A percentile compares a stretch with the other conserved stretches of the same genome.
phyloP scores from a whole-genome alignment of 495 filamentous ascomycete genomes.

The Aspergillus conjunctus region DNA sequence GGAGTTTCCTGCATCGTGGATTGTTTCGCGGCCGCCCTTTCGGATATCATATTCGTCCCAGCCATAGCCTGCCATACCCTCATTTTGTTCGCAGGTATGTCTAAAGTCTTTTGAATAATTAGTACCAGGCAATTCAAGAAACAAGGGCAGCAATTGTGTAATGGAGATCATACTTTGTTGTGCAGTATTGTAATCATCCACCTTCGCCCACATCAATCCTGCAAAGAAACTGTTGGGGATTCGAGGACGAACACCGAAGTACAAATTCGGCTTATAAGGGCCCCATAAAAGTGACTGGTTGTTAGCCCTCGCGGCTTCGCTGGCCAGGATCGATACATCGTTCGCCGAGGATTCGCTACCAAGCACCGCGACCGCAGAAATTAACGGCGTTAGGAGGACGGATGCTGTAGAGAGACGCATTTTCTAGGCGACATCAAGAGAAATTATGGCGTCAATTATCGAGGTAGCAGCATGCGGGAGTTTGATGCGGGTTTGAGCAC shows the following conservation, averaged over 20 bases:
- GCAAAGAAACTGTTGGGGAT: slow-evolving; percentile 83
- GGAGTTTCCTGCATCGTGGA: slow-evolving; percentile 83
- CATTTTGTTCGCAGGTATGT: slow-evolving; percentile 94
- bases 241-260: slow-evolving; percentile 89
- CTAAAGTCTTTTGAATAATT: slow-evolving; percentile 65
- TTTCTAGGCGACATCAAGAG: slow-evolving; percentile 31
- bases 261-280: slow-evolving; percentile 91
- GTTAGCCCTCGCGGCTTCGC: slow-evolving; percentile 55
- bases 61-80: slow-evolving; percentile 93
- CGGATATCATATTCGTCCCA: slow-evolving; percentile 96
- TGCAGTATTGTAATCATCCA: slow-evolving; percentile 75
- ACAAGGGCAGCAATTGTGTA: slow-evolving; percentile 1
- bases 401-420: slow-evolving; percentile 39
- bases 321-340: slow-evolving; percentile 43
- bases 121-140: slow-evolving; percentile 1
- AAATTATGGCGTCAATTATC: slow-evolving; percentile 22
- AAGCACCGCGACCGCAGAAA: slow-evolving; percentile 36
- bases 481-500: not conserved
- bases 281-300: slow-evolving; percentile 95
- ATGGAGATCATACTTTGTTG: slow-evolving; percentile 70
- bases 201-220: slow-evolving; percentile 86
- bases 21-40: slow-evolving; percentile 81
- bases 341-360: slow-evolving; percentile 33
- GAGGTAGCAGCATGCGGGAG: slow-evolving; percentile 16
- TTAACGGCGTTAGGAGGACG: slow-evolving; percentile 34